These are phyloP conservation scores for Camelina neglecta DNA, from an alignment of 345 rosid genomes.

Conservation along the genomic window DNA sequence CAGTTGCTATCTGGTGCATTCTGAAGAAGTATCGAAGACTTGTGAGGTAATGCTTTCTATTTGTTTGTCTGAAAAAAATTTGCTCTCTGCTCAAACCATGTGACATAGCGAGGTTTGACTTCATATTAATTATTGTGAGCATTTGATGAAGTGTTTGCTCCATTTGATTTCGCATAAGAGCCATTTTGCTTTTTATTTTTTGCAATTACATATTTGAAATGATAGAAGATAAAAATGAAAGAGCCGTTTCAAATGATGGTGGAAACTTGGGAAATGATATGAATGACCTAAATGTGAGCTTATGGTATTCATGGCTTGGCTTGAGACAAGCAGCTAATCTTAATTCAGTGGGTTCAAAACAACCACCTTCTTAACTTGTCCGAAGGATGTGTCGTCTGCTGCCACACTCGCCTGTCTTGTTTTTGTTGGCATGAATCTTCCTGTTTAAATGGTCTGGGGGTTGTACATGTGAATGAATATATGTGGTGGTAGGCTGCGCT, in stretches of 20 bases:
- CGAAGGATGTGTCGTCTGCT: slow-evolving; percentile 10
- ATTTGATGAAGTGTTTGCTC: slow-evolving; percentile 15
- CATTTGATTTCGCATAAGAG: slow-evolving; percentile 2
- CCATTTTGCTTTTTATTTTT: background rate
- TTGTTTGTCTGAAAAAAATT: slow-evolving; percentile 24
- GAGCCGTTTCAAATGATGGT: slow-evolving; percentile 20
- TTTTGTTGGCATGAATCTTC: slow-evolving; percentile 18
- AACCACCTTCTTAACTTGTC: slow-evolving; percentile 19
- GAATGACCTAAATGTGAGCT: slow-evolving; percentile 19
- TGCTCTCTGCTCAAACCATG: slow-evolving; percentile 8
- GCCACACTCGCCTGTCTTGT: slow-evolving; percentile 4
- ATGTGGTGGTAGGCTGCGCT: slow-evolving; percentile 3
- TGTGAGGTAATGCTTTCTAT: slow-evolving; percentile 42
- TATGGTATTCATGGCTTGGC: slow-evolving; percentile 16
- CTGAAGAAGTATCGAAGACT: slow-evolving; percentile 31
- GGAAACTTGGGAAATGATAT: slow-evolving; percentile 21
- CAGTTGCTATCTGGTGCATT: slow-evolving; percentile 29
- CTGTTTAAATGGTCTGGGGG: slow-evolving; percentile 16
- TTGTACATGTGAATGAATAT: slow-evolving; percentile 10
- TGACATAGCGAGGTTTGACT: slow-evolving; percentile 12
- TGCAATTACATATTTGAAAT: slow-evolving; percentile 26
- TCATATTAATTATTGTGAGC: slow-evolving; percentile 10
- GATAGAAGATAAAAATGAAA: slow-evolving; percentile 24
- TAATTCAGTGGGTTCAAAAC: slow-evolving; percentile 7
- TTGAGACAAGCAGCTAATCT: slow-evolving; percentile 18